Conservation (phyloP, 2,329 filamentous ascomycete species). For the Alternaria metachromatica region DNA sequence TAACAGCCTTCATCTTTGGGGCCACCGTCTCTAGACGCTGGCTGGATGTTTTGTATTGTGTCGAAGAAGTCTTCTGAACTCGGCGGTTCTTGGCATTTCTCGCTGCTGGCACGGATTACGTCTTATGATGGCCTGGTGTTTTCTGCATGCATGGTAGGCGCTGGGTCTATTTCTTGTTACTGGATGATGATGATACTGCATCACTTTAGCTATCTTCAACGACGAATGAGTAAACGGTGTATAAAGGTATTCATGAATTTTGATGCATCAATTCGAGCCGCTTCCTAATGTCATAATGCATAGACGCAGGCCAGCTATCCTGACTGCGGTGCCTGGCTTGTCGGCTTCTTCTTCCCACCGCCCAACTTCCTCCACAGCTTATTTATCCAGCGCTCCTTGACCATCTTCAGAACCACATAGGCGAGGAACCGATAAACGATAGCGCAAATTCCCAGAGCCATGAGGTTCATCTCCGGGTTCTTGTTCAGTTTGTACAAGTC, state of each 20-base stretch:
- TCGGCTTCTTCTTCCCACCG: constrained; percentile 18
- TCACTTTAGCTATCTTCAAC: neutral
- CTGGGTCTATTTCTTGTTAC: neutral
- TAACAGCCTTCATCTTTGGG: constrained; percentile 38
- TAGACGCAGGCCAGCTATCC: neutral
- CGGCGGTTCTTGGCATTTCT: neutral
- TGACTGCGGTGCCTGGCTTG: neutral
- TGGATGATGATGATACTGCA: neutral
- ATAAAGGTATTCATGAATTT: neutral
- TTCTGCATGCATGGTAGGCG: neutral
- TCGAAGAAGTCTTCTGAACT: neutral
- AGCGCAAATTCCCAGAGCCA: constrained; percentile 67
- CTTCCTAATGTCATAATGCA: neutral
- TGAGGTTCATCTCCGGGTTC: constrained; percentile 66
- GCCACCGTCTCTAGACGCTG: constrained; percentile 30
- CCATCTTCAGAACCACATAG: constrained; percentile 63
- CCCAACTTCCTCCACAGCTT: constrained; percentile 37
- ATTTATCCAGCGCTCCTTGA: constrained; percentile 60
- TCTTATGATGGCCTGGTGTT: neutral
- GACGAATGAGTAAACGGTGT: neutral
- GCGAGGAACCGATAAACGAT: constrained; percentile 71
- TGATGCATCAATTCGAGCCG: neutral
- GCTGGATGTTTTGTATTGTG: neutral
- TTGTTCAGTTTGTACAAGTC: constrained; percentile 70
- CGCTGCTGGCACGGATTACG: neutral